Conservation (phyloP, 2,329 filamentous ascomycete species). For the Graphium sp. region DNA sequence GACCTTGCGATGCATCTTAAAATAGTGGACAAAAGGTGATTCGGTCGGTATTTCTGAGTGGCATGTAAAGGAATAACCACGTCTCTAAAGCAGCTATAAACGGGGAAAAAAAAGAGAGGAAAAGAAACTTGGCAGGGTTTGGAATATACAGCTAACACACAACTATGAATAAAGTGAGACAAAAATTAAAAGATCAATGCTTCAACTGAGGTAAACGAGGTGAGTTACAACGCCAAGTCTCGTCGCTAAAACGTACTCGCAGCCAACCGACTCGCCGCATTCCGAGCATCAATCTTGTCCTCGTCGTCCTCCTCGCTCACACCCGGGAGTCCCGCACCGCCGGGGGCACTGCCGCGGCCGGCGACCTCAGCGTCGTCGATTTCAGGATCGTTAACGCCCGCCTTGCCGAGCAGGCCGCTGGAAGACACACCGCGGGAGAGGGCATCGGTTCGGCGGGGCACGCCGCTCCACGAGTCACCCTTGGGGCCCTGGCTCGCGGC, state of each 20-base stretch:
- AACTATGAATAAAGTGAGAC: neutral
- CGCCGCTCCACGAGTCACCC: constrained; percentile 96
- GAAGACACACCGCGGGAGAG: constrained; percentile 62
- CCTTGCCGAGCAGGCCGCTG: constrained; percentile 45
- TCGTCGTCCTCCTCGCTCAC: constrained; percentile 73
- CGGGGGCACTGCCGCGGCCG: constrained; percentile 16
- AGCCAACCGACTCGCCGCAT: constrained; percentile 84
- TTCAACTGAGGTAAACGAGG: neutral
- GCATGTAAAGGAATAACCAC: no score
- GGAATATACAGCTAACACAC: constrained; percentile 1
- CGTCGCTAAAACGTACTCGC: constrained; percentile 75
- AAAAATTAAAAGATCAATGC: neutral
- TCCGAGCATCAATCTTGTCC: constrained; percentile 85
- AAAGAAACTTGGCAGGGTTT: neutral
- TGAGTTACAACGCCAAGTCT: no score
- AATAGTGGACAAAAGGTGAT: no score
- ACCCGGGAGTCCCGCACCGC: constrained; percentile 30
- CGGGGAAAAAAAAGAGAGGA: neutral
- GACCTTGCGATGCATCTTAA: no score
- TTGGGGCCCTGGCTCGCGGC: constrained; percentile 87
- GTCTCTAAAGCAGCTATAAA: no score
- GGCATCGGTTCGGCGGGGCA: constrained; percentile 68
- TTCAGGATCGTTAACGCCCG: constrained; percentile 46
- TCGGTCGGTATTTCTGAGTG: no score
- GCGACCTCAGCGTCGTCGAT: constrained; percentile 34